Percentiles rank a stretch among this genome's conserved stretches.
These are phyloP conservation scores for Samsoniella hepiali DNA, from an alignment of 2,329 filamentous ascomycete genomes.

Conservation along the genomic window DNA sequence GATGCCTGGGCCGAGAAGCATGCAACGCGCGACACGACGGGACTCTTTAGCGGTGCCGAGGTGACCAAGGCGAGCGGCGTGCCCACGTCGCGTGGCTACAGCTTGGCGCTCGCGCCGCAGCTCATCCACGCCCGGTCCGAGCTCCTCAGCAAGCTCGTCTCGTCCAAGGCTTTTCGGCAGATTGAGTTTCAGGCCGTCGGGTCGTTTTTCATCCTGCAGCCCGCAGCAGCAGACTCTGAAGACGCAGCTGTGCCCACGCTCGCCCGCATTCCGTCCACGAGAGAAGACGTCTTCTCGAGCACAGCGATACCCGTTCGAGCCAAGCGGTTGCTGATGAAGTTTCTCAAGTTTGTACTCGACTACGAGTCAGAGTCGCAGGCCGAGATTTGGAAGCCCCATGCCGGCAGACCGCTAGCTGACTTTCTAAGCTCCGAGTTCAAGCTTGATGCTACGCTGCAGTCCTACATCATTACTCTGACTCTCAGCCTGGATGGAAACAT, in stretches of 20 bases:
- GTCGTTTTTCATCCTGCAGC: slow-evolving; percentile 78
- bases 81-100: slow-evolving; percentile 70
- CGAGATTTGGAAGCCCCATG: slow-evolving; percentile 57
- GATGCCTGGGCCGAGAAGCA: slow-evolving; percentile 64
- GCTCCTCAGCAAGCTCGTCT: slow-evolving; percentile 77
- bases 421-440: slow-evolving; percentile 64
- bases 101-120: slow-evolving; percentile 78
- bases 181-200: slow-evolving; percentile 92
- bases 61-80: slow-evolving; percentile 46
- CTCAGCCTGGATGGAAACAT: slow-evolving; percentile 64
- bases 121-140: slow-evolving; percentile 80
- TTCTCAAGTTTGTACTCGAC: slow-evolving; percentile 80
- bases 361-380: slow-evolving; percentile 57
- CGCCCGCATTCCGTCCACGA: slow-evolving; percentile 75
- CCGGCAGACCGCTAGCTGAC: slow-evolving; percentile 50
- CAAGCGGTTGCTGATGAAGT: slow-evolving; percentile 88
- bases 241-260: slow-evolving; percentile 39
- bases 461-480: slow-evolving; percentile 63
- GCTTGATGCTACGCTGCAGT: slow-evolving; percentile 65
- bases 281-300: slow-evolving; percentile 88
- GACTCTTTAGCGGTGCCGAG: slow-evolving; percentile 29
- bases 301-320: slow-evolving; percentile 71
- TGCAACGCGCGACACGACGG: slow-evolving; percentile 24
- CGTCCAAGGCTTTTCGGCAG: slow-evolving; percentile 82
- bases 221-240: slow-evolving; percentile 27